Conservation (phyloP, 768 basidiomycete genomes). For the Lanmaoa pseudosensibilis region DNA sequence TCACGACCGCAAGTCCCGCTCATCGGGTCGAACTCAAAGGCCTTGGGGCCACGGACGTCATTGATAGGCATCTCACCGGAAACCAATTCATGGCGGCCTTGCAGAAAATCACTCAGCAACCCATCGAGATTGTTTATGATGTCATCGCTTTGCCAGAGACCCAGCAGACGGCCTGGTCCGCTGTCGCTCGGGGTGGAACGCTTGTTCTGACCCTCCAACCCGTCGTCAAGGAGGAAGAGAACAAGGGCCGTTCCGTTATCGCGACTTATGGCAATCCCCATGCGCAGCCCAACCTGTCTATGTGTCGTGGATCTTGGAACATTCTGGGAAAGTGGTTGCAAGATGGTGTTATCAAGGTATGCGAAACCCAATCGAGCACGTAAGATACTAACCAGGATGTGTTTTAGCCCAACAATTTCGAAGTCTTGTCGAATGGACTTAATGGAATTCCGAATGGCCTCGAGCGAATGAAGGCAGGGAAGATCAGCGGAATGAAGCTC, state of each 20-base stretch:
- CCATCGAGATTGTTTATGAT: constrained; percentile 31
- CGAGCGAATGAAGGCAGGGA: constrained; percentile 34
- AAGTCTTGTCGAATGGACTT: constrained; percentile 45
- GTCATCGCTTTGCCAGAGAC: constrained; percentile 35
- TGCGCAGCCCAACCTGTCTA: constrained; percentile 12
- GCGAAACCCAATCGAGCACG: neutral
- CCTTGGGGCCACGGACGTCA: constrained; percentile 42
- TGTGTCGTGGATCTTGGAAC: constrained; percentile 22
- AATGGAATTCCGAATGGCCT: constrained; percentile 38
- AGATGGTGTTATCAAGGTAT: constrained; percentile 28
- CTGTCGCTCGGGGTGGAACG: constrained; percentile 35
- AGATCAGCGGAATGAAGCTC: constrained; percentile 47
- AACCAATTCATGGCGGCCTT: constrained; percentile 17
- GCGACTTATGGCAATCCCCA: constrained; percentile 29
- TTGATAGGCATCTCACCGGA: constrained; percentile 31
- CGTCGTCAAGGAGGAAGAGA: constrained; percentile 24
- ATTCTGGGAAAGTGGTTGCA: constrained; percentile 27
- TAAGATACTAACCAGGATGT: neutral
- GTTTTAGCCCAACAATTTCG: constrained; percentile 39
- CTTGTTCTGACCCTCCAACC: constrained; percentile 31
- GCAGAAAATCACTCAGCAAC: constrained; percentile 27
- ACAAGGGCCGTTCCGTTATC: constrained; percentile 18
- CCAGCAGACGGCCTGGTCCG: constrained; percentile 34
- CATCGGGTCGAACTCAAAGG: constrained; percentile 34
- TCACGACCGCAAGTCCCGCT: constrained; percentile 37